Conservation (phyloP, 2,329 filamentous ascomycete genomes). For the Apiospora rasikravindrae region DNA sequence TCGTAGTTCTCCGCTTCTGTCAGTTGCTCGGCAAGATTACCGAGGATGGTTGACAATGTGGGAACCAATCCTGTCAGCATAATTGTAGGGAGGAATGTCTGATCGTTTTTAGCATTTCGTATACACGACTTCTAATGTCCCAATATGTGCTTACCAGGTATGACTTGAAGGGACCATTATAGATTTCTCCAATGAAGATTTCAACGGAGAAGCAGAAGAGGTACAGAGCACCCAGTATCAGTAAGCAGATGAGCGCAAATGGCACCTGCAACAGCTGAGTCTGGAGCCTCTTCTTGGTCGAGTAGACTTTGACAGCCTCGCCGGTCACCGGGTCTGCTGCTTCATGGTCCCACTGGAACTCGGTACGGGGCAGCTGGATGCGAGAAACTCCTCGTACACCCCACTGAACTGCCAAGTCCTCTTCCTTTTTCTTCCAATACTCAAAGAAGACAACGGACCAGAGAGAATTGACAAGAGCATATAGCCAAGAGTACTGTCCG, state of each 20-base stretch:
- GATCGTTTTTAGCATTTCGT: conserved; percentile 24
- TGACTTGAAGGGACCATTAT: conserved; percentile 84
- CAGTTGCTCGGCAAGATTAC: conserved; percentile 74
- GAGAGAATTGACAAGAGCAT: conserved; percentile 78
- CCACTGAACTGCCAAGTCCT: conserved; percentile 86
- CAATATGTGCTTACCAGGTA: conserved; percentile 67
- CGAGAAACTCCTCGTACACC: conserved; percentile 82
- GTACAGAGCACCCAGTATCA: conserved; percentile 81
- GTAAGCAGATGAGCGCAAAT: conserved; percentile 76
- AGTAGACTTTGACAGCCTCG: conserved; percentile 77
- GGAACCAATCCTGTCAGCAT: conserved; percentile 85
- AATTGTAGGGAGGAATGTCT: conserved; percentile 88
- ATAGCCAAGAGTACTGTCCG: conserved; percentile 82
- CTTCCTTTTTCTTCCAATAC: conserved; percentile 94
- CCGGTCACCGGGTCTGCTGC: conserved; percentile 81
- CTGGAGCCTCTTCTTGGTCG: conserved; percentile 73
- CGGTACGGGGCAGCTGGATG: conserved; percentile 77
- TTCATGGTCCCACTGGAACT: conserved; percentile 82
- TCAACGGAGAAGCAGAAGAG: conserved; percentile 89
- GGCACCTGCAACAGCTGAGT: conserved; percentile 83
- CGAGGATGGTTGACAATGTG: conserved; percentile 76
- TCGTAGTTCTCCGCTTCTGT: conserved; percentile 92
- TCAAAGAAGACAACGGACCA: conserved; percentile 92
- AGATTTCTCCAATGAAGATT: conserved; percentile 94
- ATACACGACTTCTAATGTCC: neutral